A percentile compares a stretch with the other conserved stretches of the same genome.
phyloP scores from a whole-genome alignment of 2,329 filamentous ascomycete genomes.

The Ophiocordyceps camponoti-floridani region DNA sequence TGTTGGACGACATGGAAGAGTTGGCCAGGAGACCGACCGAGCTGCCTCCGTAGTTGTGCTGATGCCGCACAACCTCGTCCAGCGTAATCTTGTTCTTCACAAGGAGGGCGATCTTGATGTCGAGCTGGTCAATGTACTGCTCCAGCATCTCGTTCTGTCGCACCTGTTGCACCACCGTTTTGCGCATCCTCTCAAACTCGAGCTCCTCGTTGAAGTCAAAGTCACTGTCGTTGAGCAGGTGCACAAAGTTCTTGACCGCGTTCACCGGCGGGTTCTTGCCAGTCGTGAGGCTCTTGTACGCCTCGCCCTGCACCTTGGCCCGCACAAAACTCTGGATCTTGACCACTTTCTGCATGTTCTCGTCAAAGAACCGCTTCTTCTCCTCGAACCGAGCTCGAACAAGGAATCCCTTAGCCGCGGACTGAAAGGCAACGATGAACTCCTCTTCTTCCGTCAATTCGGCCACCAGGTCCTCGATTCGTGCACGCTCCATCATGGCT shows the following conservation, averaged over 20 bases:
- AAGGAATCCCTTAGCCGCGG: constrained; percentile 53
- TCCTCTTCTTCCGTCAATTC: constrained; percentile 74
- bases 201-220: constrained; percentile 99
- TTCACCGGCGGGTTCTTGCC: constrained; percentile 95
- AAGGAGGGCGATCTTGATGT: constrained; percentile 94
- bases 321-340: constrained; percentile 96
- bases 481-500: constrained; percentile 60
- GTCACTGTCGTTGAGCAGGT: constrained; percentile 92
- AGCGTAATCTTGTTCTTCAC: constrained; percentile 99
- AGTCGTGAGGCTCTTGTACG: constrained; percentile 89
- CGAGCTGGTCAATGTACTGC: constrained; percentile 94
- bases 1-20: constrained; percentile 70
- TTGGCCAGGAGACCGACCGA: constrained; percentile 73
- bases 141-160: constrained; percentile 93
- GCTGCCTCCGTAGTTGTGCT: constrained; percentile 87
- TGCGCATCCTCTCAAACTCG: constrained; percentile 85
- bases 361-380: constrained; percentile 74
- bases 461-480: constrained; percentile 55
- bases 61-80: constrained; percentile 92
- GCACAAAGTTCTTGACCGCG: constrained; percentile 95
- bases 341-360: constrained; percentile 98
- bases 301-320: constrained; percentile 88
- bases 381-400: constrained; percentile 62
- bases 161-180: constrained; percentile 93
- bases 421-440: constrained; percentile 56